Base-by-base conservation (phyloP, 352 stramenopile genomes). In the Pythium vanterpoolii region DNA sequence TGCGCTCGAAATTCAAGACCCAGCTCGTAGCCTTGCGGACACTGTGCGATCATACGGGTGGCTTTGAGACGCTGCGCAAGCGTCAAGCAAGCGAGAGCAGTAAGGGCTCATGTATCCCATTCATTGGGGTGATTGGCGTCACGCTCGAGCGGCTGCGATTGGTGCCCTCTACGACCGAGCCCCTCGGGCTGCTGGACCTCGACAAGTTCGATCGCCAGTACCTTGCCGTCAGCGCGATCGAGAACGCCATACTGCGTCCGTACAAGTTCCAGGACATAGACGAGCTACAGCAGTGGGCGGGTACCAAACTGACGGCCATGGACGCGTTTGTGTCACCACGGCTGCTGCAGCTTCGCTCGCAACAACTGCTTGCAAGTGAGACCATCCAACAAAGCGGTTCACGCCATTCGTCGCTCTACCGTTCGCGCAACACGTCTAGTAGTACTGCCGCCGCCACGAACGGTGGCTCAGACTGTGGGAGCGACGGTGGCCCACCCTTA, bases 101-200 rank as follows among this genome's bases (percentile, higher is more conserved):
- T 21, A 74, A 69, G 9, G 50, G 59, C 26, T 67, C 58, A 21
- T 78, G 78, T 21, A 74, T 92, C n/a, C 83, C 83, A 24, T 92
- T 92, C 48, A 74, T 92, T 21, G 83, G 83, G 3, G 79, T 92
- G 3, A 74, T 92, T 31, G 80, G 78, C 0, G 75, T 87, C 13
- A 76, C 83, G 42, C 74, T 92, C 4, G 83, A 92, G 51, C 68
- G 83, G 5, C 65, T 90, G 21, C 71, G 79, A 1, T 30, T 64
- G 7, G 42, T 61, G 14, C 62, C 62, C 13, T 69, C 55, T 19
- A 24, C 56, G 1, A 60, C 26, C 26, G 28, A 36, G 16, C 31
- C 18, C 3, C 14, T 11, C 2, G 50, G 42, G 16, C 10, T 56
- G 26, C 19, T 70, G 8, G 48, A 70, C 38, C 14, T 70, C 28